Base-by-base conservation (phyloP, 2,329 filamentous ascomycete genomes). In the Fusarium compactum region DNA sequence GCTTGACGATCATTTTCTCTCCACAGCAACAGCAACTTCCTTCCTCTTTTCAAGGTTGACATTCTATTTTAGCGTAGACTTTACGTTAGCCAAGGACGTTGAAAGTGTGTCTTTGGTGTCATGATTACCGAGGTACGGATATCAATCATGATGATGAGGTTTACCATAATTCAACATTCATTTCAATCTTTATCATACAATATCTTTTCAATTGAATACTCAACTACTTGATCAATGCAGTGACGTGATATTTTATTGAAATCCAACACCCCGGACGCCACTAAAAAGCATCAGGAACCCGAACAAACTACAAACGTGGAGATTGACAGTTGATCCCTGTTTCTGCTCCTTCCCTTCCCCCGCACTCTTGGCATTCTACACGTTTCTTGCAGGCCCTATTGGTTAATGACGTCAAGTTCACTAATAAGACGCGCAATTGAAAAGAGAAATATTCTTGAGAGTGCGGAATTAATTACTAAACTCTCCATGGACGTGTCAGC, bases 321-420 rank as follows among this genome's bases (percentile, higher is more conserved):
- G 70, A 73, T 50, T 54, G 58, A 32, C 55, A 44, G 29, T 47
- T 58, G 53, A 69, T 71, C 56, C 65, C 27, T 59, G 62, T 62
- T 58, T 64, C 40, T 52, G 18, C 47, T 45, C 20, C 32, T 55
- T 15, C 41, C 24, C 14, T 22, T 53, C 57, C 48, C 73, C 73
- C 73, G 73, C 73, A 75, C 61, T 74, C 46, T 58, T 46, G 34
- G 62, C 60, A 70, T 45, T 43, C 52, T 48, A 30, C 40, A 65
- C 47, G 54, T 30, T 53, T 53, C 44, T 62, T 56, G 47, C 55
- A 59, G 52, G 66, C 44, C 69, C 60, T 67, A 74, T 74, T 71
- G 60, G 64, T 56, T 43, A 51, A 65, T 75, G 72, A 74, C 68
- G 72, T 74, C 70, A 74, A 65, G 18, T 4, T n/a, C 34, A 48